These are phyloP conservation scores for Naganishia randhawae DNA, from an alignment of 768 basidiomycete species.

Conservation along the genomic window DNA sequence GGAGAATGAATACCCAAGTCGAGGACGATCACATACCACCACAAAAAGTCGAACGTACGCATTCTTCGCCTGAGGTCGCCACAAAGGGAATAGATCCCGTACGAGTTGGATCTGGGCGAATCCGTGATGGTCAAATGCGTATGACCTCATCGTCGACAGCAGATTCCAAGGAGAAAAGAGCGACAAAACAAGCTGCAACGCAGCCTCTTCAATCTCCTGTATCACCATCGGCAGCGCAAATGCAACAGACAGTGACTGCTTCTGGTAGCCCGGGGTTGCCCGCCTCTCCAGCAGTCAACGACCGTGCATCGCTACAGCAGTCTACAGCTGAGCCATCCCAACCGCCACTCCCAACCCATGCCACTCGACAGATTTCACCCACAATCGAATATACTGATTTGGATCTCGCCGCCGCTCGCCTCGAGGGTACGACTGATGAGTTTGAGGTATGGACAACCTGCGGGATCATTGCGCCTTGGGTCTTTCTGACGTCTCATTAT, in stretches of 20 bases:
- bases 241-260: not conserved
- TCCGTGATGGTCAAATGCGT: not conserved
- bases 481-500: not conserved
- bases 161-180: not conserved
- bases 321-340: not conserved
- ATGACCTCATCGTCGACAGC: slow-evolving; percentile 6
- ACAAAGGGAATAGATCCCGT: slow-evolving; percentile 1
- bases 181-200: not conserved
- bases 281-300: not conserved
- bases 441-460: slow-evolving; percentile 61
- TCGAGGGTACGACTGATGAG: slow-evolving; percentile 59
- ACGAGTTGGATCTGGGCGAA: not conserved
- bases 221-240: not conserved
- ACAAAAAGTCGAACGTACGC: slow-evolving; percentile 11
- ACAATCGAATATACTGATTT: slow-evolving; percentile 59
- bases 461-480: not conserved
- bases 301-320: not conserved
- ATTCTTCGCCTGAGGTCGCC: slow-evolving; percentile 12
- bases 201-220: not conserved
- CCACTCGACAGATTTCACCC: not conserved
- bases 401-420: slow-evolving; percentile 60
- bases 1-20: not conserved
- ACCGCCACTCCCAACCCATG: not conserved
- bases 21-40: not conserved
- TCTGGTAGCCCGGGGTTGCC: not conserved